Evolutionary conservation across 164 flowering plant species (phyloP).

Genomic region (Echeveria elegans): DNA sequence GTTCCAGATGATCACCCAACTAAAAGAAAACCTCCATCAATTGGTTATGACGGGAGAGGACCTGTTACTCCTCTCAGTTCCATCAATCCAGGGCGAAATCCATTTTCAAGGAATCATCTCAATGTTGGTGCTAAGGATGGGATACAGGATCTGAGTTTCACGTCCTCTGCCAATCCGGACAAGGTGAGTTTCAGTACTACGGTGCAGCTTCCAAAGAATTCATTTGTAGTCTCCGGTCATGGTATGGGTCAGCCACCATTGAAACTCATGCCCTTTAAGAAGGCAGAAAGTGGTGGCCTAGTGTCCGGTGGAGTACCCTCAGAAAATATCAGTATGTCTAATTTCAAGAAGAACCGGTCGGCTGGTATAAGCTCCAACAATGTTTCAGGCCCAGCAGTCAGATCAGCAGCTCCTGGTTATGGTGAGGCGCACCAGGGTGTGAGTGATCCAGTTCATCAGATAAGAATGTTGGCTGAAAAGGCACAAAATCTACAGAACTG

Average conservation of each 20-base stretch:
- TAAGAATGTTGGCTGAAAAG: conserved; percentile 54
- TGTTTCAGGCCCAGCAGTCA: conserved; percentile 23
- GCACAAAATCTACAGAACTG: conserved; percentile 42
- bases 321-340: conserved; percentile 25
- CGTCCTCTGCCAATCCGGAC: conserved; percentile 23
- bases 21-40: conserved; percentile 18
- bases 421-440: conserved; percentile 51
- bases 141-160: conserved; percentile 32
- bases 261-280: conserved; percentile 31
- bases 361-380: conserved; percentile 19
- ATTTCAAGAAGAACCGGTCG: conserved; percentile 15
- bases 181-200: conserved; percentile 18
- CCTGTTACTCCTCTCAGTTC: conserved; percentile 12
- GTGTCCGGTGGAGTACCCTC: conserved; percentile 30
- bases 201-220: conserved; percentile 24
- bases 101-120: conserved; percentile 18
- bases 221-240: conserved; percentile 17
- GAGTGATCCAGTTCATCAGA: conserved; percentile 62
- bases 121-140: conserved; percentile 22
- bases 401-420: conserved; percentile 20
- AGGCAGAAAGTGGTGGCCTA: conserved; percentile 26
- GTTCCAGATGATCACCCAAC: conserved; percentile 17
- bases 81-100: conserved; percentile 24
- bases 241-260: conserved; percentile 2
- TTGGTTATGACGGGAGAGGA: conserved; percentile 12